These are phyloP conservation scores for Phytophthora constricta DNA, from an alignment of 352 stramenopile genomes.

Conservation along the genomic window DNA sequence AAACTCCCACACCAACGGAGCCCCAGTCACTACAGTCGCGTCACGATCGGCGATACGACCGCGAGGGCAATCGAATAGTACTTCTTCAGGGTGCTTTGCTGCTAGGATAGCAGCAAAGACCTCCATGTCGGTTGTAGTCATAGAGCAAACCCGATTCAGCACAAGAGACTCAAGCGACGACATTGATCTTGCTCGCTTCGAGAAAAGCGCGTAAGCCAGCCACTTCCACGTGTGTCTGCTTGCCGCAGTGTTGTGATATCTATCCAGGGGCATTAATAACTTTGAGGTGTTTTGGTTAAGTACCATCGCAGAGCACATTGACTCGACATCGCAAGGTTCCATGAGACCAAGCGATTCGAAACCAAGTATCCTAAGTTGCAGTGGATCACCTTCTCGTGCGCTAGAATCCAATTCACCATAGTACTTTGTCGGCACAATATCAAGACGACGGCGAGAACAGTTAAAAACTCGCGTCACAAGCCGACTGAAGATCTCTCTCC, in stretches of 20 bases:
- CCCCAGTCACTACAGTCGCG: constrained; percentile 19
- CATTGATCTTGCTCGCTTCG: constrained; percentile 13
- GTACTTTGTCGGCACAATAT: too few relatives aligned
- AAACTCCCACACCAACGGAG: constrained; percentile 19
- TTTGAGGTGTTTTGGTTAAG: too few relatives aligned
- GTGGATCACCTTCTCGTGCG: too few relatives aligned
- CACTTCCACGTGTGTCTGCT: constrained; percentile 19
- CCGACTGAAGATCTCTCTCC: neutral
- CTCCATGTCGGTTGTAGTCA: constrained; percentile 16
- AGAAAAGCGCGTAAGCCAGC: constrained; percentile 27
- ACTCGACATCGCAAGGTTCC: too few relatives aligned
- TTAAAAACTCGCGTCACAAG: neutral
- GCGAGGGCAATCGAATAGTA: constrained; percentile 6
- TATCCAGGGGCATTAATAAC: too few relatives aligned
- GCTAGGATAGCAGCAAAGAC: constrained; percentile 15
- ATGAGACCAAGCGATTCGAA: too few relatives aligned
- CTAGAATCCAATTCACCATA: too few relatives aligned
- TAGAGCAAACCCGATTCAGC: neutral
- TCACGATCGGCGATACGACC: constrained; percentile 13
- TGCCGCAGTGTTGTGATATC: too few relatives aligned
- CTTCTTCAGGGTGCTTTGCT: constrained; percentile 20
- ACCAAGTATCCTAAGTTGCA: too few relatives aligned
- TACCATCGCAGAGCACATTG: too few relatives aligned
- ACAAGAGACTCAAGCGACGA: constrained; percentile 16
- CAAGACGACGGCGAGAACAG: neutral